Conservation (phyloP, 2,329 filamentous ascomycete genomes). For the Aspergillus sp. region DNA sequence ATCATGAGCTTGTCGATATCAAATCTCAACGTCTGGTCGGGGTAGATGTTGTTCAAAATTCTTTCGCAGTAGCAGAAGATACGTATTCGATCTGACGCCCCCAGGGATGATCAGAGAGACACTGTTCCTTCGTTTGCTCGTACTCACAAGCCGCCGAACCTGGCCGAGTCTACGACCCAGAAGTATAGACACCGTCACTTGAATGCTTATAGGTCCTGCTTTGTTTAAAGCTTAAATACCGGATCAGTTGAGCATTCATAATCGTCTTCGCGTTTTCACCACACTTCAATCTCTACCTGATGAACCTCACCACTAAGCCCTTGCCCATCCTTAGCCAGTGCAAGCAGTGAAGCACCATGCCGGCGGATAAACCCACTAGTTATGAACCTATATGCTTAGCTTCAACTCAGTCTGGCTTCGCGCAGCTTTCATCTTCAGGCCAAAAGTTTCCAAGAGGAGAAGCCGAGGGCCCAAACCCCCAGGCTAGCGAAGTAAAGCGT, state of each 20-base stretch:
- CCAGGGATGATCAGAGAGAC: no score
- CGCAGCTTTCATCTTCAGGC: not conserved
- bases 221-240: not conserved
- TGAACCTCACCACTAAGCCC: not conserved
- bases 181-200: not conserved
- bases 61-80: no score
- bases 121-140: not conserved
- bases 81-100: no score
- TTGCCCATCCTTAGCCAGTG: not conserved
- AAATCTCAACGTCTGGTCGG: not conserved
- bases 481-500: not conserved
- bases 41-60: not conserved
- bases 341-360: conserved; percentile 10
- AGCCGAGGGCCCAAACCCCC: not conserved
- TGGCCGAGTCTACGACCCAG: not conserved
- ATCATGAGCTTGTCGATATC: not conserved
- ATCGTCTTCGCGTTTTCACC: not conserved
- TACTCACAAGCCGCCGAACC: not conserved
- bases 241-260: not conserved
- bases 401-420: conserved; percentile 16
- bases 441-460: not conserved
- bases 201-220: not conserved
- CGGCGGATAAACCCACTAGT: not conserved
- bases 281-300: not conserved
- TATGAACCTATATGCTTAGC: conserved; percentile 29